Evolutionary conservation across 352 stramenopile genomes (phyloP).

Genomic region (Phytophthora pseudosyringae): DNA sequence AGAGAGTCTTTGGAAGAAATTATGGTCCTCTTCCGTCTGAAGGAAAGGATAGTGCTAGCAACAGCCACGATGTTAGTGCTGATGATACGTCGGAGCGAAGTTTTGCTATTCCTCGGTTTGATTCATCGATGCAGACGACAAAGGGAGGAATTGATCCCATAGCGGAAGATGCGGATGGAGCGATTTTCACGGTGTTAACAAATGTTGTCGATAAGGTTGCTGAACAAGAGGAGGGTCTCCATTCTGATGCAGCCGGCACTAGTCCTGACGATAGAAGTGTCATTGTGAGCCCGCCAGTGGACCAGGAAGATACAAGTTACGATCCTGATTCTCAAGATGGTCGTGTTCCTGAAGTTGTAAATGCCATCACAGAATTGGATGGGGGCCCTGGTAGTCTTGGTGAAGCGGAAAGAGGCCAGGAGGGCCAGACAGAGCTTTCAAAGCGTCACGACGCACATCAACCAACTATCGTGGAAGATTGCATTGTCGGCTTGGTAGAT

Average conservation of each 20-base stretch:
- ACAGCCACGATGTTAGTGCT: neutral
- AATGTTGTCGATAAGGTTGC: constrained; percentile 7
- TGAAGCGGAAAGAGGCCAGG: neutral
- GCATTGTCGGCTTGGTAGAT: neutral
- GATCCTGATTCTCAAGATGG: neutral
- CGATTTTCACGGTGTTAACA: constrained; percentile 5
- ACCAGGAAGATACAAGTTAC: neutral
- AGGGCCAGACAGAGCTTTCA: neutral
- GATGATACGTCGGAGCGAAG: no score
- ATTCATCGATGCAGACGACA: no score
- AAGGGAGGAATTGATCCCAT: neutral
- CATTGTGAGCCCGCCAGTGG: neutral
- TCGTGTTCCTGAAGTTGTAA: neutral
- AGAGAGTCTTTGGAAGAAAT: no score
- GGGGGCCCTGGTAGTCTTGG: neutral
- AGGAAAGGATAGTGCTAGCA: no score
- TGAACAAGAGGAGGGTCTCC: neutral
- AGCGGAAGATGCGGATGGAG: neutral
- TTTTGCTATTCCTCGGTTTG: no score
- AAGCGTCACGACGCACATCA: neutral
- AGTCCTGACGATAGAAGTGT: neutral
- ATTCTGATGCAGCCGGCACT: neutral
- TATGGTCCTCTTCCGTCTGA: no score
- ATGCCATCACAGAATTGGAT: neutral
- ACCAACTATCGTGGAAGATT: neutral